Base-by-base conservation (phyloP, 2,329 filamentous ascomycete species). In the Davidsoniella neocaledoniae region DNA sequence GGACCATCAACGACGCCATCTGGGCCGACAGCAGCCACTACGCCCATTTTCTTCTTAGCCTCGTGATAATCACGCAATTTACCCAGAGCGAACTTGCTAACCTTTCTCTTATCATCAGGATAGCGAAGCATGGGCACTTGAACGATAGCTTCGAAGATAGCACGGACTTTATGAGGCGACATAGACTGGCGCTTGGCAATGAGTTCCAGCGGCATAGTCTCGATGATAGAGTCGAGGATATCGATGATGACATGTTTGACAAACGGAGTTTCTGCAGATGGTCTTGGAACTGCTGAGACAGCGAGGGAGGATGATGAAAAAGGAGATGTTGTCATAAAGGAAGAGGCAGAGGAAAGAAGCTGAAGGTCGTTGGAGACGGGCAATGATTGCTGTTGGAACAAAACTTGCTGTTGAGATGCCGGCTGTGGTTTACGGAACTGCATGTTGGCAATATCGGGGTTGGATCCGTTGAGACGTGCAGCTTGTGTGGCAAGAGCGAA, bases 161-260 rank as follows among this genome's bases (percentile, higher is more conserved):
- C 69, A 48, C 63, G 62, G 7, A 73, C 66, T 54, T 66, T 69
- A 37, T 66, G 62, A 7, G 67, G 61, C 0, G 66, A 55, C 10
- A 65, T 59, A 12, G 63, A 61, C 54, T 73, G 69, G 17, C 69
- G 63, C 48, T 63, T 61, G 2, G 70, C 70, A 3, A 73, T 62
- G 29, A 64, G 63, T 3, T 63, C 63, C 46, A 70, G 71, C 3
- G 70, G 70, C 46, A 72, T 70, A 3, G 59, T 59, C 45, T 64
- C 62, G 56, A 70, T 64, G 41, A 67, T 67, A 0, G 69, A 71
- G 56, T 72, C 66, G 3, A 69, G 68, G 19, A 73, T 65, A 56
- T 73, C 70, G 21, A 71, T 66, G 37, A 71, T 66, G 21, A 70
- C 63, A 37, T 61, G 63, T 50, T 65, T 67, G 23, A 61, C 61